phyloP scores from a whole-genome alignment of 139 green algal species.

The Chlamydomonas schloesseri region DNA sequence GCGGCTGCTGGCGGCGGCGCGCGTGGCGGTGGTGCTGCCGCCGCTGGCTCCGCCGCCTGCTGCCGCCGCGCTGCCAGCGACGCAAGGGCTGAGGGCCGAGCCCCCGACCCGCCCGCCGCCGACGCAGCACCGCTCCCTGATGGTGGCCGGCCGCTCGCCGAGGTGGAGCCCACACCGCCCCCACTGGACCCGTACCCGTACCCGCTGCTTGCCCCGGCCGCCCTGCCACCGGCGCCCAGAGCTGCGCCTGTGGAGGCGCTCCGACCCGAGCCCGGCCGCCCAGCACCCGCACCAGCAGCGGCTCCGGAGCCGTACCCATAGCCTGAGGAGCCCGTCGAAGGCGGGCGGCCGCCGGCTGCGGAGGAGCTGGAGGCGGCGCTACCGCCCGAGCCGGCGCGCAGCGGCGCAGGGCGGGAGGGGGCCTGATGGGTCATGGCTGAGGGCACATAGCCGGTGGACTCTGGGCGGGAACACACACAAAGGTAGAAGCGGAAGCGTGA shows the following conservation, averaged over 20 bases:
- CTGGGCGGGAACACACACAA: no score
- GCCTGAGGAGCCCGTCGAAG: neutral
- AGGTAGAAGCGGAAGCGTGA: no score
- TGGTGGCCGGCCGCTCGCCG: neutral
- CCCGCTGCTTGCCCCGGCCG: neutral
- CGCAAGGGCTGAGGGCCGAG: neutral
- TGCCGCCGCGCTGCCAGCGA: neutral
- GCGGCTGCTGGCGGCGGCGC: neutral
- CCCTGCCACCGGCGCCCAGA: neutral
- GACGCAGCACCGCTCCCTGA: no score
- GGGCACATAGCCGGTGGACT: constrained; percentile 10
- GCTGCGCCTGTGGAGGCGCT: constrained; percentile 13
- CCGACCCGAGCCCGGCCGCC: neutral
- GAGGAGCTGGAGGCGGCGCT: neutral
- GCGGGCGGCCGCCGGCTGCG: neutral
- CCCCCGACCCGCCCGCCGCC: neutral
- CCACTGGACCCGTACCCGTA: neutral
- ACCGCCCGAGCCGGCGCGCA: neutral
- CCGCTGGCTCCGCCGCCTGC: neutral
- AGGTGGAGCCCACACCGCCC: no score
- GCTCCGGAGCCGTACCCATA: neutral
- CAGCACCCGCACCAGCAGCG: neutral
- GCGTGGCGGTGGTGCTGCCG: neutral
- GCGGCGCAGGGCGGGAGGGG: neutral
- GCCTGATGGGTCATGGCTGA: constrained; percentile 20